Evolutionary conservation across 1,284 basidiomycete species (phyloP).

Genomic region (Apiotrichum porosum): DNA sequence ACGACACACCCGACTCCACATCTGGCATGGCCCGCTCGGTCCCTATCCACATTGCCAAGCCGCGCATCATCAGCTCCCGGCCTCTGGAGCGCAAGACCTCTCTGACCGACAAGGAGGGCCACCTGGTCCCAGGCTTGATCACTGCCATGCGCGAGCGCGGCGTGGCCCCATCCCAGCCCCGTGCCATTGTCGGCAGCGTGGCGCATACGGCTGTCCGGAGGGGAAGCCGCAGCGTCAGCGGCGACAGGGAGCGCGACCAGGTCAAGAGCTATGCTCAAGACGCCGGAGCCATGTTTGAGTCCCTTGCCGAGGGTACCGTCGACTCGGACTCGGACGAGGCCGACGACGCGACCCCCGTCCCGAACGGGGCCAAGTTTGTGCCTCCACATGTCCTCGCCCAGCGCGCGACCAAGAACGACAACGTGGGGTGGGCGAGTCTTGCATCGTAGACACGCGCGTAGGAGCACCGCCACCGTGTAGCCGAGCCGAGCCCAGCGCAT

Average conservation of each 20-base stretch:
- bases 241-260: slow-evolving; percentile 33
- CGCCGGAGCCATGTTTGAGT: slow-evolving; percentile 40
- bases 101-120: slow-evolving; percentile 35
- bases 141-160: slow-evolving; percentile 34
- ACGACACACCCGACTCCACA: slow-evolving; percentile 6
- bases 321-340: slow-evolving; percentile 21
- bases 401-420: slow-evolving; percentile 20
- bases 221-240: slow-evolving; percentile 21
- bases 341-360: slow-evolving; percentile 6
- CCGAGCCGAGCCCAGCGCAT: no score
- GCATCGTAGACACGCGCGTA: slow-evolving; percentile 4
- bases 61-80: background rate
- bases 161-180: background rate
- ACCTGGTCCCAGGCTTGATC: slow-evolving; percentile 41
- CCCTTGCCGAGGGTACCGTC: slow-evolving; percentile 26
- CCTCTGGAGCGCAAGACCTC: slow-evolving; percentile 42
- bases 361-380: slow-evolving; percentile 27
- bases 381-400: slow-evolving; percentile 40
- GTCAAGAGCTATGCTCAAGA: slow-evolving; percentile 30
- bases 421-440: slow-evolving; percentile 37
- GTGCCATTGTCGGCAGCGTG: background rate
- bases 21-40: slow-evolving; percentile 35
- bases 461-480: no score
- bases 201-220: slow-evolving; percentile 1
- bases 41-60: slow-evolving; percentile 38